These are phyloP conservation scores for Phytophthora tubulina DNA, from an alignment of 352 stramenopile species.

Conservation along the genomic window DNA sequence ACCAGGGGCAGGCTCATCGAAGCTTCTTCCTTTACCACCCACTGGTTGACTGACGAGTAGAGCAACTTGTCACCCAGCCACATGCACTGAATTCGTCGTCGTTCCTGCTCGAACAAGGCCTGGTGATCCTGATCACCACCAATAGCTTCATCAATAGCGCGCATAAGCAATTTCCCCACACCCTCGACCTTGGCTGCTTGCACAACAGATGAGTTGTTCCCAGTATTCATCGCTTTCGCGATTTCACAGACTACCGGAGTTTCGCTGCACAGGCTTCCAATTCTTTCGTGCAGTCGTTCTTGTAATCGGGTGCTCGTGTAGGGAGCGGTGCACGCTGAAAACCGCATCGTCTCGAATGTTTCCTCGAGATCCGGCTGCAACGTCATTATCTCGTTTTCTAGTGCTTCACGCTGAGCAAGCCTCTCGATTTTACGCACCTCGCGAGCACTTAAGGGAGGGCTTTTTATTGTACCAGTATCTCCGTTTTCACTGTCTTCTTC, in stretches of 20 bases:
- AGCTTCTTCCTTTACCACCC: slow-evolving; percentile 14
- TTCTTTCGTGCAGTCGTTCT: slow-evolving; percentile 33
- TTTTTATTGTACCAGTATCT: not conserved
- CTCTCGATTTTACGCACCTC: slow-evolving; percentile 31
- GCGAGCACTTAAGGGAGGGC: slow-evolving; percentile 9
- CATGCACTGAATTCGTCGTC: slow-evolving; percentile 39
- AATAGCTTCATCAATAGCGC: slow-evolving; percentile 57
- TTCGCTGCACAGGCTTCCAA: slow-evolving; percentile 52
- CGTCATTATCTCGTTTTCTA: slow-evolving; percentile 30
- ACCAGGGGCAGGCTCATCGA: not conserved
- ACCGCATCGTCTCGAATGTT: slow-evolving; percentile 38
- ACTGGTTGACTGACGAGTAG: slow-evolving; percentile 35
- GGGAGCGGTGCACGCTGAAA: slow-evolving; percentile 43
- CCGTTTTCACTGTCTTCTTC: slow-evolving; percentile 30
- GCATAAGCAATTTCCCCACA: slow-evolving; percentile 40
- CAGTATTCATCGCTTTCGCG: slow-evolving; percentile 9
- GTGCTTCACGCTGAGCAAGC: slow-evolving; percentile 19
- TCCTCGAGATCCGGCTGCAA: slow-evolving; percentile 49
- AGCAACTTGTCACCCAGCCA: slow-evolving; percentile 47
- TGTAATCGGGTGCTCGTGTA: slow-evolving; percentile 43
- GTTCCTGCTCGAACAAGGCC: slow-evolving; percentile 41
- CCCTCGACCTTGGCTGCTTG: slow-evolving; percentile 25
- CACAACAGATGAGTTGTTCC: not conserved
- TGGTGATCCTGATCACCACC: slow-evolving; percentile 43
- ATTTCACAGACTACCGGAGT: slow-evolving; percentile 57